Evolutionary conservation across 2,329 filamentous ascomycete genomes (phyloP).

Genomic region (Hypomyces perniciosus): DNA sequence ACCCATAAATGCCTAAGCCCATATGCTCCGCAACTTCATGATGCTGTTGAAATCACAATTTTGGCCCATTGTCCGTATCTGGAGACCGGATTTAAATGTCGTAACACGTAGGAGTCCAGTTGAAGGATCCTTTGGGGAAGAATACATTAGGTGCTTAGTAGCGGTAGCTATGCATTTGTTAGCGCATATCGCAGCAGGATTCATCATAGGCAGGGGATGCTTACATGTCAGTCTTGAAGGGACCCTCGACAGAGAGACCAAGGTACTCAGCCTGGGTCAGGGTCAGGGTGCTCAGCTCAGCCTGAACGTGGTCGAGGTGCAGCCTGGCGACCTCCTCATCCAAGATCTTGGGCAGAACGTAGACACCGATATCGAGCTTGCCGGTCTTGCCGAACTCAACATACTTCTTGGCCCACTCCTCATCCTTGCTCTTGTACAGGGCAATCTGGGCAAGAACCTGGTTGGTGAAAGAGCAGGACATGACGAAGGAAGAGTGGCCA

Average conservation of each 20-base stretch:
- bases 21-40: conserved; percentile 37
- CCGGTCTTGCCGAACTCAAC: conserved; percentile 89
- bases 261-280: conserved; percentile 91
- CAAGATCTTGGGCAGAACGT: conserved; percentile 92
- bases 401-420: conserved; percentile 87
- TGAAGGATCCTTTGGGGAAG: conserved; percentile 33
- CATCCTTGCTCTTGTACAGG: conserved; percentile 89
- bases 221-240: conserved; percentile 94
- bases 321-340: conserved; percentile 97
- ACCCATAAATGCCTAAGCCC: conserved; percentile 22
- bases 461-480: conserved; percentile 99
- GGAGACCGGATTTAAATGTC: conserved; percentile 26
- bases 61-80: conserved; percentile 28
- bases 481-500: conserved; percentile 98
- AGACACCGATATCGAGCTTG: conserved; percentile 88
- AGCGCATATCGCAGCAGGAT: conserved; percentile 6
- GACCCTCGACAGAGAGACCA: conserved; percentile 75
- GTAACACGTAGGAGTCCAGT: conserved; percentile 34
- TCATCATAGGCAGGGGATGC: conserved; percentile 21
- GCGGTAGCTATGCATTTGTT: conserved; percentile 32
- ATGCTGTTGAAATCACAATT: conserved; percentile 41
- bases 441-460: conserved; percentile 99
- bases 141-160: conserved; percentile 35
- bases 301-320: conserved; percentile 90
- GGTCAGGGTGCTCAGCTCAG: conserved; percentile 82